Conservation (phyloP, 345 rosid genomes). For the Hypericum androsaemum region DNA sequence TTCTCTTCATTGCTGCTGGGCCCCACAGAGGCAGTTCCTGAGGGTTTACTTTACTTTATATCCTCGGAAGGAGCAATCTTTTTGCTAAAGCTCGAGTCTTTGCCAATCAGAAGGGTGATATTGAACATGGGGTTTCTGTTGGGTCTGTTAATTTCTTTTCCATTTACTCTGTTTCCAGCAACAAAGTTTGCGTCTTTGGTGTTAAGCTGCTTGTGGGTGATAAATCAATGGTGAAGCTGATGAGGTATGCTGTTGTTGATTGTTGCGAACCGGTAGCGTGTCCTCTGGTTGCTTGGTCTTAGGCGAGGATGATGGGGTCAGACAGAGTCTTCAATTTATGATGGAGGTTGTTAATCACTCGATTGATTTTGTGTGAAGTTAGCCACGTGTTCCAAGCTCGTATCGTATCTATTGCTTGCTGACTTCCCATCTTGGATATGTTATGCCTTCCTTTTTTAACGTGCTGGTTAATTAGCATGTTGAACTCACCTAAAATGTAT, state of each 20-base stretch:
- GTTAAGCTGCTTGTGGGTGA: conserved; percentile 28
- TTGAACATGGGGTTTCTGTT: conserved; percentile 45
- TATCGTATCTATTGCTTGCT: too few species aligned
- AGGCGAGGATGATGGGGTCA: conserved; percentile 15
- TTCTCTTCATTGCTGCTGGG: conserved; percentile 41
- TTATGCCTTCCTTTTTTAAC: too few species aligned
- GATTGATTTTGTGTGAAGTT: too few species aligned
- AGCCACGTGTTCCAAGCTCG: too few species aligned
- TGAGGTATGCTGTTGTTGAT: conserved; percentile 63
- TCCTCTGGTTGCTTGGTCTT: conserved; percentile 54
- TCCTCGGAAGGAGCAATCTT: conserved; percentile 17
- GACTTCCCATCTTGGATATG: too few species aligned
- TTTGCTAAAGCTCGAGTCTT: conserved; percentile 42
- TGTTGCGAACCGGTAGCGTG: conserved; percentile 41
- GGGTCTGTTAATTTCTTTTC: conserved; percentile 68
- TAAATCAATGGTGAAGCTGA: conserved; percentile 43
- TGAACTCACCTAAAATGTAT: too few species aligned
- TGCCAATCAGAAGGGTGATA: conserved; percentile 55
- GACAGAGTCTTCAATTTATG: conserved; percentile 23
- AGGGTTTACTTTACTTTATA: conserved; percentile 41
- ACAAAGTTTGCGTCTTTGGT: conserved; percentile 51
- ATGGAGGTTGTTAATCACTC: too few species aligned
- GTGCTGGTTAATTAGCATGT: too few species aligned
- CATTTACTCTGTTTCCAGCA: conserved; percentile 47
- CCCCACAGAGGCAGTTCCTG: conserved; percentile 49